Evolutionary conservation across 495 filamentous ascomycete genomes (phyloP), one percentile per base, ranked within the genome.

Genomic region (Aspergillus campestris): DNA sequence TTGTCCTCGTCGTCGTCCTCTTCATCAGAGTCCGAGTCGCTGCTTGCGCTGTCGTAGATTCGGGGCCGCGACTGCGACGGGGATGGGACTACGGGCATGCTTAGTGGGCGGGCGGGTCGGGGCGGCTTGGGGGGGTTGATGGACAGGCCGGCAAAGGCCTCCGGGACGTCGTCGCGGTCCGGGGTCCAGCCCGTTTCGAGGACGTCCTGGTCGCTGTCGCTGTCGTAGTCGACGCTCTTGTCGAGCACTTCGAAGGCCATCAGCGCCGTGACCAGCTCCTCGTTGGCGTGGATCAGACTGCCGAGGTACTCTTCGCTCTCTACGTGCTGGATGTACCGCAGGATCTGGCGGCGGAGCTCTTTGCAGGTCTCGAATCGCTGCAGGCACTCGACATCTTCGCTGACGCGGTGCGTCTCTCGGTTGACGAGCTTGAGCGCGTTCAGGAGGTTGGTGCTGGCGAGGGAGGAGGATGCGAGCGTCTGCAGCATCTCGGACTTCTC

Each of bases 231-330:
- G 47, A 96, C 83, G 49, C 92, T 95, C 52, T 92, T 89, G 60
- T 99, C 90, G 18, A 95, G 73, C 40, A 94, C 85, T 63, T 96
- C 92, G 58, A 87, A 99, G 0, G 89, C 84, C 80, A 92, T 94
- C 45, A 99, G 71, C 2, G 90, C 90, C n/a, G 80, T 83, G 36
- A 96, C 84, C 12, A 99, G 77, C 53, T 86, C 80, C 47, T 91
- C 87, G 51, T 91, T 91, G 42, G 86, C 83, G 50, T 89, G 80
- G 7, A 94, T 83, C 15, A 92, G 67, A 32, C 82, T 76, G 11
- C 87, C 87, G 0, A 94, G 77, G 72, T 80, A 89, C 53, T 91
- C 78, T 49, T 89, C 87, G 24, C 79, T 81, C 58, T 89, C 86
- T n/a, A 91, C 80, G 45, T 82, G 71, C 48, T 94, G 84, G 48